Base-by-base conservation (phyloP, 2,329 filamentous ascomycete species). In the Stachybotrys echinatus region DNA sequence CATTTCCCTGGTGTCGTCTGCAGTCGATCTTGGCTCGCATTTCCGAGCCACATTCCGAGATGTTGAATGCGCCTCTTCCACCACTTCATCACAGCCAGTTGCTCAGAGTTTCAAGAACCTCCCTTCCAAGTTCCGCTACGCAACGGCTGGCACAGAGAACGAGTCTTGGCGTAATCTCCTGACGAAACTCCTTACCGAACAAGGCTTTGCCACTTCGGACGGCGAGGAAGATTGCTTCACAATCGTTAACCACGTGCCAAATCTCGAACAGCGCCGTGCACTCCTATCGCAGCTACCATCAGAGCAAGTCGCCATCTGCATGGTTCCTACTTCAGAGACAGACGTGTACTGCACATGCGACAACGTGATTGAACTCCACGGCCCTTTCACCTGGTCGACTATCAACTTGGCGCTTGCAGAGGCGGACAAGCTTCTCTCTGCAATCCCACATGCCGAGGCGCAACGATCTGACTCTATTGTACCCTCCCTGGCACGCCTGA, bases 1-100 rank as follows among this genome's bases (percentile, higher is more conserved):
- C 2, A 54, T 75, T 1, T 58, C 53, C 1, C 50, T 76, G 45
- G 58, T 74, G 0, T 65, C 65, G 0, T 74, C 73, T 0, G 55
- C 58, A 10, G 23, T 62, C 3, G 60, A 59, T 2, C 50, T 52
- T 12, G 73, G 72, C 1, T 74, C 73, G 1, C 68, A 74, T 50
- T 74, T 74, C 49, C 55, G 58, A 42, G 59, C 56, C 2, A 58
- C 51, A 0, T 63, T 63, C 23, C 42, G 27, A 0, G 51, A 56
- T 1, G 44, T 57, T 1, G 51, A 53, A 7, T 51, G 19, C 10
- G 20, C 31, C 5, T 17, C 2, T 5, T 48, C 50, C 1, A n/a
- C 49, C 6, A 7, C 18, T 1, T 23, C 49, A 0, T 12, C 17
- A 2, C 42, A 46, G 2, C 19, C 17, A 18, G 21, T 50, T 3